Conservation (phyloP, 2,329 filamentous ascomycete genomes). For the Colletotrichum cereale region DNA sequence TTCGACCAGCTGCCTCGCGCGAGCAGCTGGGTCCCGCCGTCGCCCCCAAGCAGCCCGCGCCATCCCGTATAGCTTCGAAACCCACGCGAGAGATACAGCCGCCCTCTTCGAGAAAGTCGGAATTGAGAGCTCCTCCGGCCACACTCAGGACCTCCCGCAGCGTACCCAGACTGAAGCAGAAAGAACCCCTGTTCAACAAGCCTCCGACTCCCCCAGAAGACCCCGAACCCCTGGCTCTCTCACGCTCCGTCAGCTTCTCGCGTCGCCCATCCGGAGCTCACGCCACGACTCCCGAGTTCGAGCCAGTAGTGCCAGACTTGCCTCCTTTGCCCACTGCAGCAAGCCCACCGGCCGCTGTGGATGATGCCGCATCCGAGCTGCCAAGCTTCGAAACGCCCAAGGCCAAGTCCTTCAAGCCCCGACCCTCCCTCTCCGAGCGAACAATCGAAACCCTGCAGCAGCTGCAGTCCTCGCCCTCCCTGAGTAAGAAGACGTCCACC, state of each 20-base stretch:
- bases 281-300: conserved; percentile 13
- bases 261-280: conserved; percentile 47
- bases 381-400: conserved; percentile 39
- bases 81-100: conserved; percentile 39
- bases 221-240: conserved; percentile 43
- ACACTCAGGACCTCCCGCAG: conserved; percentile 18
- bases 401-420: conserved; percentile 45
- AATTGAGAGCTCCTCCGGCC: conserved; percentile 9
- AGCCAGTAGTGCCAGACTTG: conserved; percentile 25
- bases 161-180: conserved; percentile 32
- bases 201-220: conserved; percentile 37
- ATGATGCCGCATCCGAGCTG: conserved; percentile 37
- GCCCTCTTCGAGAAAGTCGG: conserved; percentile 37
- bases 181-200: conserved; percentile 32
- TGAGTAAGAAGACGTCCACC: conserved; percentile 74
- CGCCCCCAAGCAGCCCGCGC: conserved; percentile 26
- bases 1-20: conserved; percentile 52
- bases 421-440: conserved; percentile 80
- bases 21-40: conserved; percentile 42
- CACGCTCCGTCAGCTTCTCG: conserved; percentile 48
- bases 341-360: conserved; percentile 23
- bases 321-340: conserved; percentile 20
- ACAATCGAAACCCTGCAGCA: conserved; percentile 87
- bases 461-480: conserved; percentile 81
- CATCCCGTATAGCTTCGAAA: conserved; percentile 17